phyloP scores from a whole-genome alignment of 208 protist species.

The Leishmania arabica region DNA sequence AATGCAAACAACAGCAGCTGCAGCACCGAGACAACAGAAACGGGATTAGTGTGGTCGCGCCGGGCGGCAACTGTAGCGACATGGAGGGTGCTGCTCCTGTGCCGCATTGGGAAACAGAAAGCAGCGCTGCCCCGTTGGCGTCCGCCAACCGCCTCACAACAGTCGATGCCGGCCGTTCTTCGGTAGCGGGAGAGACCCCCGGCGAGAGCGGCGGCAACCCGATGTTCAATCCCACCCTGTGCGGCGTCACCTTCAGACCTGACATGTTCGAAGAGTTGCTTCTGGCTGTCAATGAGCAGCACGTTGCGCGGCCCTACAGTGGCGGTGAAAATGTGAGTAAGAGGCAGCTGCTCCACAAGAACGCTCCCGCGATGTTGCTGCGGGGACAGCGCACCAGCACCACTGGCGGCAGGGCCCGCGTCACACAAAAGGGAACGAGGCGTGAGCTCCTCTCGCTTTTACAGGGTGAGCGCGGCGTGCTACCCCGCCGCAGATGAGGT shows the following conservation, averaged over 20 bases:
- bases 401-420: not conserved
- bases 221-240: constrained; percentile 38
- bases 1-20: not conserved
- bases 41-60: not conserved
- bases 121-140: not conserved
- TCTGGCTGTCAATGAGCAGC: constrained; percentile 41
- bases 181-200: constrained; percentile 8
- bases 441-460: constrained; percentile 11
- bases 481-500: constrained; percentile 32
- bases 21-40: not conserved
- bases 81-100: not conserved
- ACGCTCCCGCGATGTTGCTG: constrained; percentile 24
- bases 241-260: constrained; percentile 32
- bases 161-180: constrained; percentile 18
- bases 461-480: constrained; percentile 5
- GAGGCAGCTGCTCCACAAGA: constrained; percentile 44
- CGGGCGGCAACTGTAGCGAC: not conserved
- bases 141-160: constrained; percentile 6
- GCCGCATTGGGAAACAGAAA: not conserved
- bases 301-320: constrained; percentile 38
- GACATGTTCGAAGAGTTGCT: constrained; percentile 50
- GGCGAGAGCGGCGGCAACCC: constrained; percentile 27
- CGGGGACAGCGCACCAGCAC: constrained; percentile 8
- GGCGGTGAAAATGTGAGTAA: constrained; percentile 39
- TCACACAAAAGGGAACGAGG: constrained; percentile 9